Conservation (phyloP, 108 stramenopile genomes). For the Nitzschia putrida region DNA sequence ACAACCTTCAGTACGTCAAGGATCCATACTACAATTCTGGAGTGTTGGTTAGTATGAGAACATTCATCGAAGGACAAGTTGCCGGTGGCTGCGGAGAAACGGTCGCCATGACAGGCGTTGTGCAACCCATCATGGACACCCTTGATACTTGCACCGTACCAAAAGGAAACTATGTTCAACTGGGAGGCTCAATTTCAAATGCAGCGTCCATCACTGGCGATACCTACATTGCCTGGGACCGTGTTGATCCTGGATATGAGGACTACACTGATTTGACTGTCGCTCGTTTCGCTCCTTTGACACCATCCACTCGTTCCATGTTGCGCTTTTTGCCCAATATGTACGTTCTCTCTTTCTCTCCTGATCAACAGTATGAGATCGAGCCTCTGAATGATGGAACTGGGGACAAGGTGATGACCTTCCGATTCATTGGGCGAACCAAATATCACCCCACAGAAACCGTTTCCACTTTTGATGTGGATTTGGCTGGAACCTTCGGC, state of each 20-base stretch:
- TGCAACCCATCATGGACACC: not conserved
- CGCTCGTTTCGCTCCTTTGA: constrained; percentile 4
- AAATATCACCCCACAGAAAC: not conserved
- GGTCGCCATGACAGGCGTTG: not conserved
- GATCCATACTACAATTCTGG: constrained; percentile 8
- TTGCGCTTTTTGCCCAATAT: constrained; percentile 8
- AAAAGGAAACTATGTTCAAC: constrained; percentile 13
- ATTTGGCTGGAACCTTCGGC: constrained; percentile 2
- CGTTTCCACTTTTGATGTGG: not conserved
- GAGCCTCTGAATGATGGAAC: not conserved
- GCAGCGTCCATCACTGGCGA: not conserved
- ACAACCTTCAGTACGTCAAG: not conserved
- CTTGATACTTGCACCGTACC: constrained; percentile 1
- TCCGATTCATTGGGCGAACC: constrained; percentile 10
- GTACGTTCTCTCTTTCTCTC: constrained; percentile 4
- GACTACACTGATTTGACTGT: not conserved
- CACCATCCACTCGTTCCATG: not conserved
- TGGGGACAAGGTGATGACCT: constrained; percentile 3
- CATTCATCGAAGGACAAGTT: not conserved
- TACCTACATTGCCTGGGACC: not conserved
- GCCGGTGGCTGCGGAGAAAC: not conserved
- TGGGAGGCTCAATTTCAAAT: not conserved
- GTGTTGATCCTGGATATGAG: not conserved
- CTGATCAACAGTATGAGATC: constrained; percentile 3
- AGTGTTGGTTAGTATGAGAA: not conserved